phyloP scores from a whole-genome alignment of 305 asterid genomes.

The Nicotiana rustica region DNA sequence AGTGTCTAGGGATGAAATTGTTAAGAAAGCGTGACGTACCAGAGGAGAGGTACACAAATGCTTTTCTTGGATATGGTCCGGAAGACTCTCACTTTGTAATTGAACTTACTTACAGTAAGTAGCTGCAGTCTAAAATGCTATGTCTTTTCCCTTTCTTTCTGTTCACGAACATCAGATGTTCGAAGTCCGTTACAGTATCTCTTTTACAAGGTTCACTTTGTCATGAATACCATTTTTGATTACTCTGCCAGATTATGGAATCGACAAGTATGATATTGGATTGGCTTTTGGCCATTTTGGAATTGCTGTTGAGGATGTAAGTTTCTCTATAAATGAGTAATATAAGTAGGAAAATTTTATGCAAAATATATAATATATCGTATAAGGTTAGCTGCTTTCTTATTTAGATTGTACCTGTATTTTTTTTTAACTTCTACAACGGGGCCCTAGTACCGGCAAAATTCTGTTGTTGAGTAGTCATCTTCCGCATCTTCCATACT shows the following conservation, averaged over 20 bases:
- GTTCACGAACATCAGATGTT: background rate
- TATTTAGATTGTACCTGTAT: background rate
- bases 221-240: constrained; percentile 30
- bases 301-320: constrained; percentile 95
- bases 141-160: constrained; percentile 15
- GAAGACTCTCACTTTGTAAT: constrained; percentile 98
- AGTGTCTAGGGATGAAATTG: constrained; percentile 97
- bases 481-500: too few relatives aligned
- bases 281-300: constrained; percentile 94
- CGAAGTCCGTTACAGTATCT: background rate
- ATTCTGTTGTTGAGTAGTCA: background rate
- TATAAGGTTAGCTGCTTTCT: background rate
- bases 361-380: too few relatives aligned
- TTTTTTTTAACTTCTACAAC: background rate
- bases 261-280: constrained; percentile 92
- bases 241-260: constrained; percentile 80
- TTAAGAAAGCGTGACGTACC: constrained; percentile 92
- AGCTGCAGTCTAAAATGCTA: constrained; percentile 22
- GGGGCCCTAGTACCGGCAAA: too few relatives aligned
- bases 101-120: constrained; percentile 96
- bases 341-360: too few relatives aligned
- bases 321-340: constrained; percentile 39
- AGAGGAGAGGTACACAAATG: constrained; percentile 95
- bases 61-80: constrained; percentile 97
- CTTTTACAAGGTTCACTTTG: background rate